Conservation (phyloP, 2,329 filamentous ascomycete genomes). For the Mariannaea elegans region DNA sequence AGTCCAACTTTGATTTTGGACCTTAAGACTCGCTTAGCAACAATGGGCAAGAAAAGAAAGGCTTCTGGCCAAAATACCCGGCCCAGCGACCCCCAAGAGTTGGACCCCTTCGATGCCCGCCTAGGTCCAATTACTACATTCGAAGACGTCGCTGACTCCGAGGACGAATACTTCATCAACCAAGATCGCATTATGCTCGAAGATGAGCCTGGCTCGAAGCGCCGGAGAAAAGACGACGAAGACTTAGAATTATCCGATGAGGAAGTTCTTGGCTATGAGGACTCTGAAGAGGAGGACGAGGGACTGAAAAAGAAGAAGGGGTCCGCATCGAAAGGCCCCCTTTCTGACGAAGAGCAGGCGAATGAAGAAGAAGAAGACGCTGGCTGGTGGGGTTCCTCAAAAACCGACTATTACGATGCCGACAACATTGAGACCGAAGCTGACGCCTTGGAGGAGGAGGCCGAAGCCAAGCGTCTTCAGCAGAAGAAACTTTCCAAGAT, state of each 20-base stretch:
- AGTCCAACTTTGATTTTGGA: background rate
- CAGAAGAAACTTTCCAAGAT: slow-evolving; percentile 91
- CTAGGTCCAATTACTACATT: slow-evolving; percentile 70
- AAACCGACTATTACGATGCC: slow-evolving; percentile 91
- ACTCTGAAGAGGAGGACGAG: slow-evolving; percentile 52
- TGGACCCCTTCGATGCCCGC: slow-evolving; percentile 67
- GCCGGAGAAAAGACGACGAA: slow-evolving; percentile 77
- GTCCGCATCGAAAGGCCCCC: slow-evolving; percentile 43
- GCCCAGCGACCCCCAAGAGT: slow-evolving; percentile 62
- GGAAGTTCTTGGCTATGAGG: slow-evolving; percentile 63
- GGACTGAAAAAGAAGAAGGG: slow-evolving; percentile 45
- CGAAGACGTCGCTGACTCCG: slow-evolving; percentile 90
- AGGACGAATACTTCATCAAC: slow-evolving; percentile 91
- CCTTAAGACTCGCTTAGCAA: slow-evolving; percentile 15
- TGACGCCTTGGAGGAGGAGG: slow-evolving; percentile 87
- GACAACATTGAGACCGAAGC: slow-evolving; percentile 74
- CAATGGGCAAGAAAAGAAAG: slow-evolving; percentile 77
- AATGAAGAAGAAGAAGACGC: slow-evolving; percentile 65
- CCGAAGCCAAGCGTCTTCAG: slow-evolving; percentile 86
- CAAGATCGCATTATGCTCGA: slow-evolving; percentile 88
- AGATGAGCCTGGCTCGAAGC: slow-evolving; percentile 81
- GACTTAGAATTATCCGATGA: slow-evolving; percentile 71
- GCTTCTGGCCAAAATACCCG: slow-evolving; percentile 59
- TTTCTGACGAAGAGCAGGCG: slow-evolving; percentile 65
- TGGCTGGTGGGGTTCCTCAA: slow-evolving; percentile 87